These are phyloP conservation scores for Solanum neorickii DNA, from an alignment of 257 asterid genomes.

Conservation along the genomic window DNA sequence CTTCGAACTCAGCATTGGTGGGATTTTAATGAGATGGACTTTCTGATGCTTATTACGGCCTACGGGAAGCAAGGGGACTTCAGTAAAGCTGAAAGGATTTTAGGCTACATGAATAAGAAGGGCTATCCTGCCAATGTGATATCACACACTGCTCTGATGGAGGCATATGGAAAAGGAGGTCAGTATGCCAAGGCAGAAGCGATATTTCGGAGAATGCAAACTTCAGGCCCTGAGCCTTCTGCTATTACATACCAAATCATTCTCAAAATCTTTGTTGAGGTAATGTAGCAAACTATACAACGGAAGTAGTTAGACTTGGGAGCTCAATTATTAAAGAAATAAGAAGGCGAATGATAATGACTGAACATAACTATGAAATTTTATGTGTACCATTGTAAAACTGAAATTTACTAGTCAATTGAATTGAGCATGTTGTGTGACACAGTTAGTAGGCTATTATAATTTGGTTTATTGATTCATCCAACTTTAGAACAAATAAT, in stretches of 20 bases:
- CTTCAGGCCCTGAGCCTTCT: constrained; percentile 95
- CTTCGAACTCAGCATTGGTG: constrained; percentile 92
- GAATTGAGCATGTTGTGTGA: neutral
- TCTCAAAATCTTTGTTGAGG: constrained; percentile 82
- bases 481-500: neutral
- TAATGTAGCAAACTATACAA: constrained; percentile 1
- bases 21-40: constrained; percentile 94
- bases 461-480: neutral
- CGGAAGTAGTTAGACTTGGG: neutral
- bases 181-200: constrained; percentile 81
- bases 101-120: constrained; percentile 65
- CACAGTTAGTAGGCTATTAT: neutral
- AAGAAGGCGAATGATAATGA: neutral
- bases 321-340: neutral
- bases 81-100: constrained; percentile 69
- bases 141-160: constrained; percentile 94
- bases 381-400: neutral
- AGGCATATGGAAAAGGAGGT: constrained; percentile 87
- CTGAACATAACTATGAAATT: neutral
- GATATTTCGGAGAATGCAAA: constrained; percentile 85
- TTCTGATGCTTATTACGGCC: constrained; percentile 87
- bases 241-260: constrained; percentile 91
- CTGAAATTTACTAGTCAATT: neutral
- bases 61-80: constrained; percentile 87
- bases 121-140: constrained; percentile 76